Base-by-base conservation (phyloP, 2,329 filamentous ascomycete species). In the Aspergillus pseudoterreus region DNA sequence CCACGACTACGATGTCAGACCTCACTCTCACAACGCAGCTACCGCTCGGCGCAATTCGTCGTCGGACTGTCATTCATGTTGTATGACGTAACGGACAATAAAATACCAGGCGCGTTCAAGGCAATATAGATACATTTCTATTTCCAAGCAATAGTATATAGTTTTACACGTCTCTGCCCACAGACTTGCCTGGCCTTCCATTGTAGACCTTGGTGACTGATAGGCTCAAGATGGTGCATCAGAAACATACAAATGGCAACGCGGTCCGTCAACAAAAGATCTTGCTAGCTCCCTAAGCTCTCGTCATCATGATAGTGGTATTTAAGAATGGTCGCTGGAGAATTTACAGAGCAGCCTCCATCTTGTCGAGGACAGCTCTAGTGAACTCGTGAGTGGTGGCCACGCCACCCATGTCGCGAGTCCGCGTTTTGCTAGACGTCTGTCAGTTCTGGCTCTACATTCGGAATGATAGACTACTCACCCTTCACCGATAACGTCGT, bases 381-480 rank as follows among this genome's bases (percentile, higher is more conserved):
- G 94, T 97, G 80, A 97, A 99, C 74, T 97, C 86, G 76, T 96
- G 85, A 58, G 92, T 99, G 65, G 88, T 90, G 69, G 84, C 84
- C 61, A 86, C 78, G 72, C 94, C 94, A 70, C 92, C 92, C 94
- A 99, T 96, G 71, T 99, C 94, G 67, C 88, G 87, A 59, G 94
- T 99, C 73, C 92, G 87, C 68, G 84, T 81, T 77, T 90, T 86
- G 72, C 91, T 94, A 63, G 68, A 48, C 17, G 35, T 36, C 55
- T 22, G 70, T 84, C 66, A 83, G 78, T 57, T 47, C 57, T 39
- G 33, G 19, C 21, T 30, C 15, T 32, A 30, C 45, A 44, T 32
- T 21, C 35, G 43, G 41, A 15, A 19, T 15, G 9, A 21, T 6
- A 27, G 19, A 22, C 35, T 9, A 80, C 86, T 78, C 79, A 94